Percentiles rank a stretch among this genome's conserved stretches.
Evolutionary conservation across 768 basidiomycete species (phyloP).

Genomic region (Naganishia kalamii): DNA sequence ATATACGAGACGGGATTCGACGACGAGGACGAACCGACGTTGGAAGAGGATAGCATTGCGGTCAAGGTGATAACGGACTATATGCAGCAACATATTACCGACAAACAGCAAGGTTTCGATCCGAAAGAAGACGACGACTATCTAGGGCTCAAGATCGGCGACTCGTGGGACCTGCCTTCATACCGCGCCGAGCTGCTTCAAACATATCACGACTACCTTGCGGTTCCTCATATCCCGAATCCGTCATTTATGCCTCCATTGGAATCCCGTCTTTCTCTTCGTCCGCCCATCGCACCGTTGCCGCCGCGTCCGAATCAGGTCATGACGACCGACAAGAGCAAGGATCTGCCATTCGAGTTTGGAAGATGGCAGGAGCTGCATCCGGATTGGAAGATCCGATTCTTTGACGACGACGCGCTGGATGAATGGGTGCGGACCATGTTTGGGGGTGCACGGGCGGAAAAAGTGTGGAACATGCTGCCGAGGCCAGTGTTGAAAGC

Average conservation of each 20-base stretch:
- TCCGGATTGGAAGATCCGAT: constrained; percentile 34
- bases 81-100: constrained; percentile 9
- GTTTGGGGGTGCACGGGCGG: constrained; percentile 31
- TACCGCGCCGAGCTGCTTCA: constrained; percentile 30
- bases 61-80: constrained; percentile 9
- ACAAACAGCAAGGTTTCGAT: constrained; percentile 12
- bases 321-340: constrained; percentile 33
- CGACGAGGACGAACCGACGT: not conserved
- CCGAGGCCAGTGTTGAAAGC: constrained; percentile 35
- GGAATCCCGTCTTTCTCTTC: constrained; percentile 30
- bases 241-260: constrained; percentile 29
- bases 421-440: constrained; percentile 29
- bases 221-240: constrained; percentile 8
- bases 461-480: constrained; percentile 31
- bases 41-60: not conserved
- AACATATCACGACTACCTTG: constrained; percentile 29
- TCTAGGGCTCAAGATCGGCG: constrained; percentile 18
- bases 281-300: constrained; percentile 29
- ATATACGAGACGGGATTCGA: not conserved
- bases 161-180: constrained; percentile 19
- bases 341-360: constrained; percentile 30
- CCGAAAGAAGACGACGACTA: constrained; percentile 13
- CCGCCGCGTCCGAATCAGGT: constrained; percentile 30
- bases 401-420: constrained; percentile 31
- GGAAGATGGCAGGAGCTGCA: constrained; percentile 33